Evolutionary conservation across 768 basidiomycete species (phyloP), one percentile per base, ranked within the genome.

Genomic region (Tulasnella sp.): DNA sequence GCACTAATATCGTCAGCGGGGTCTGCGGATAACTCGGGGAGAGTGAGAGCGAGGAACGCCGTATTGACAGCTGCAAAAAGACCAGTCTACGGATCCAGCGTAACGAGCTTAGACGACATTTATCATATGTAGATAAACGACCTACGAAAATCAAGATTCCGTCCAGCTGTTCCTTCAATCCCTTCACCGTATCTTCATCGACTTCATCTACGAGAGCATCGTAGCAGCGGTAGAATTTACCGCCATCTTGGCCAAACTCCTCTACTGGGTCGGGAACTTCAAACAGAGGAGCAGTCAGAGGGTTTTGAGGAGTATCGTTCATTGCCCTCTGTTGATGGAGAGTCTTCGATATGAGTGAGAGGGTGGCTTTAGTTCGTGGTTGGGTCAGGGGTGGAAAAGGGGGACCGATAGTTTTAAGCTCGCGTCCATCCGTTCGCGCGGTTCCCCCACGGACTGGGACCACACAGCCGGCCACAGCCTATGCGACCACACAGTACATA

Each of bases 141-240:
- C 52, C 12, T n/a, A 52, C 52, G 24, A 52, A 52, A n/a, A 52
- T 52, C 8, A 52, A 24, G 2, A 52, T 52, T 52, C 52, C 52
- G 14, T 52, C 52, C 3, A 48, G 48, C 21, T 48, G 48, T 8
- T 48, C 48, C 16, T 48, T 48, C 18, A 48, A 19, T 16, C 48
- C 48, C 7, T 48, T 48, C 16, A 48, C 48, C 96, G 96, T 2
- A 86, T 98, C 85, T 96, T 98, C 52, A 97, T 97, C 89, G 94
- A 96, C 84, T 96, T 97, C 84, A 92, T 94, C 72, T 94, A 94
- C 85, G 96, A 96, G 85, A 93, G 93, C 81, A 88, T 93, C 84
- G 96, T 96, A 86, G 97, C 97, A 48, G 98, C 98, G 83, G 97
- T 97, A 18, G 98, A 97, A 4, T 94, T 93, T 81, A 88, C 98